Percentiles rank a stretch among this genome's conserved stretches.
These are phyloP conservation scores for Paecilomyces sp. DNA, from an alignment of 2,329 filamentous ascomycete species.

Conservation along the genomic window DNA sequence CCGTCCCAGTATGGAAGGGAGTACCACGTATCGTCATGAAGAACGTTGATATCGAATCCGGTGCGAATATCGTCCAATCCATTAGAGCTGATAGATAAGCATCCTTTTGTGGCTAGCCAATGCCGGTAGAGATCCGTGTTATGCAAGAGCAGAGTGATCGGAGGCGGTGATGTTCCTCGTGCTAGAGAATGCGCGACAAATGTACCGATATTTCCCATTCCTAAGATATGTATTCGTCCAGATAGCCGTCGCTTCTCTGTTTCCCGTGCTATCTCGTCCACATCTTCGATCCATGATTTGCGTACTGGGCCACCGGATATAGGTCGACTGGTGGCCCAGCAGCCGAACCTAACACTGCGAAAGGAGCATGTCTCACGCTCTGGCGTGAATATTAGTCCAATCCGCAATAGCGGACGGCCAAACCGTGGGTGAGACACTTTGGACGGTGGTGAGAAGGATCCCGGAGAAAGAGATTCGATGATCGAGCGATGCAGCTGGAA, in stretches of 20 bases:
- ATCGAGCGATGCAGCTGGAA: neutral
- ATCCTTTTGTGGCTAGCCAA: slow-evolving; percentile 24
- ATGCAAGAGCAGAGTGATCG: slow-evolving; percentile 75
- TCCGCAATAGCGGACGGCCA: slow-evolving; percentile 25
- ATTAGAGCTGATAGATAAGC: slow-evolving; percentile 29
- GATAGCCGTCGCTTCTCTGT: slow-evolving; percentile 17
- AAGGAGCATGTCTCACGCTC: slow-evolving; percentile 7
- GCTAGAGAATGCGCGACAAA: slow-evolving; percentile 69
- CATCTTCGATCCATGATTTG: slow-evolving; percentile 18
- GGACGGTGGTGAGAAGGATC: slow-evolving; percentile 11
- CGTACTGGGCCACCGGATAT: slow-evolving; percentile 10
- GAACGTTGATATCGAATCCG: slow-evolving; percentile 38
- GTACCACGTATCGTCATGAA: slow-evolving; percentile 26
- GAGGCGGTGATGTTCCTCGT: slow-evolving; percentile 54
- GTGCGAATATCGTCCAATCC: slow-evolving; percentile 35
- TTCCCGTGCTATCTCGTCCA: slow-evolving; percentile 13
- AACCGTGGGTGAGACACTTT: slow-evolving; percentile 29
- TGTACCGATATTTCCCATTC: slow-evolving; percentile 72
- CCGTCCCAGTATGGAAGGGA: slow-evolving; percentile 17
- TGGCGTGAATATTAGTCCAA: slow-evolving; percentile 7
- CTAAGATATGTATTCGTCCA: slow-evolving; percentile 66
- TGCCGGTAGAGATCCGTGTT: slow-evolving; percentile 32
- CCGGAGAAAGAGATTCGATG: neutral
- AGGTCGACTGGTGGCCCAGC: slow-evolving; percentile 7
- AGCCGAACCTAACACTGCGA: neutral